A percentile compares a stretch with the other conserved stretches of the same genome.
Conservation (phyloP, 768 basidiomycete genomes). For the Termitomyces sp. region DNA sequence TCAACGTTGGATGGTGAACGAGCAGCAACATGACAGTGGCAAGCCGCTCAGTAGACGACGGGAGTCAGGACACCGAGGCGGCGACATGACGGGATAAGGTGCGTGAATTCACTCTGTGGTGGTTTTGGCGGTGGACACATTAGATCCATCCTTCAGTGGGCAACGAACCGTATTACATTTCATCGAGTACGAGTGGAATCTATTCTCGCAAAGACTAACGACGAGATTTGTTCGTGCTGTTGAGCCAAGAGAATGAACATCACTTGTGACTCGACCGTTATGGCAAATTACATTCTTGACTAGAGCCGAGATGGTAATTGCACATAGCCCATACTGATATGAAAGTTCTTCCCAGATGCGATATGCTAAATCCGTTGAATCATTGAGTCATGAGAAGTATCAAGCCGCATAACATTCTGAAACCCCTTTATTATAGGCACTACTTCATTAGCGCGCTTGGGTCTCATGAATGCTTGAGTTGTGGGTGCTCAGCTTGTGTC, state of each 20-base stretch:
- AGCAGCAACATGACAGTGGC: not conserved
- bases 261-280: not conserved
- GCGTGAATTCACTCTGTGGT: not conserved
- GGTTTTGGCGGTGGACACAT: not conserved
- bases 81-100: not conserved
- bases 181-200: not conserved
- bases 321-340: not conserved
- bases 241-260: not conserved
- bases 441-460: not conserved
- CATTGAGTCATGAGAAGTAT: not conserved
- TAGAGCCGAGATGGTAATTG: no score
- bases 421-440: not conserved
- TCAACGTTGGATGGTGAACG: not conserved
- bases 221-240: not conserved
- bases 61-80: no score
- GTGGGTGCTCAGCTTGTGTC: not conserved
- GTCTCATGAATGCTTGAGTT: not conserved
- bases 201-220: not conserved
- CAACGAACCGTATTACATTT: not conserved
- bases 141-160: not conserved
- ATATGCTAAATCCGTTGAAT: not conserved
- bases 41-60: not conserved
- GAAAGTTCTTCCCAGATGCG: not conserved
- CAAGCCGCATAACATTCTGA: not conserved
- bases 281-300: not conserved